Percentiles rank a stretch among this genome's conserved stretches.
These are phyloP conservation scores for Pyrenula aspistea DNA, from an alignment of 495 filamentous ascomycete species.

Conservation along the genomic window DNA sequence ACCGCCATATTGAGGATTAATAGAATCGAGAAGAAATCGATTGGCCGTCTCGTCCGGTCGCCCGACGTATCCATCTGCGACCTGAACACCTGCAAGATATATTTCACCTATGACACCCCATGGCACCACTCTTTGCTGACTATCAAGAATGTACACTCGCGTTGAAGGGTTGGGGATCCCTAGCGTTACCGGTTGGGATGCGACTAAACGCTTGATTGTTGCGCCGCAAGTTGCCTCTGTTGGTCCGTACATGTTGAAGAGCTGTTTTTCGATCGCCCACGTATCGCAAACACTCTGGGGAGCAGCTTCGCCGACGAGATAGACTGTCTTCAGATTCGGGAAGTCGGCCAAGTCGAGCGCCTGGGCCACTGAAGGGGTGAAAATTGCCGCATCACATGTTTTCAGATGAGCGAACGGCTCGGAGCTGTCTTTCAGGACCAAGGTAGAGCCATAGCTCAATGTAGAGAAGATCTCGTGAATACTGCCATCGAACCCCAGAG, in stretches of 20 bases:
- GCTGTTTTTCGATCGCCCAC: constrained; percentile 11
- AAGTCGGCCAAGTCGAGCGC: constrained; percentile 11
- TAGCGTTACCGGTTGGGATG: constrained; percentile 14
- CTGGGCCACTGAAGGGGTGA: constrained; percentile 18
- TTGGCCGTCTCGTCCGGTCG: constrained; percentile 5
- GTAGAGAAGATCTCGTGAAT: constrained; percentile 28
- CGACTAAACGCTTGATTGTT: constrained; percentile 8
- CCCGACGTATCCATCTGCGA: constrained; percentile 21
- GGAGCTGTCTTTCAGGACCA: constrained; percentile 13
- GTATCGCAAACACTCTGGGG: constrained; percentile 12
- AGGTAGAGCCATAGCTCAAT: constrained; percentile 21
- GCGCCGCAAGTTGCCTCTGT: constrained; percentile 21
- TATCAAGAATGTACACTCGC: constrained; percentile 20
- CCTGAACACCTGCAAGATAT: constrained; percentile 21
- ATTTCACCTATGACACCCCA: constrained; percentile 21
- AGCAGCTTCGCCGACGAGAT: constrained; percentile 20
- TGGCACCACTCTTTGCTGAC: constrained; percentile 6
- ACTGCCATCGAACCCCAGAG: constrained; percentile 23
- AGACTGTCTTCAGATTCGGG: constrained; percentile 12
- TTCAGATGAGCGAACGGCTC: constrained; percentile 14
- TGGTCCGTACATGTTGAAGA: constrained; percentile 28
- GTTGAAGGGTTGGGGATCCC: constrained; percentile 16
- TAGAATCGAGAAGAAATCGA: constrained; percentile 11
- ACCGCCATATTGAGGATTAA: constrained; percentile 1
- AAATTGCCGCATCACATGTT: constrained; percentile 10